Evolutionary conservation across 2,329 filamentous ascomycete species (phyloP).

Genomic region (Aspergillus ochraceoroseus): DNA sequence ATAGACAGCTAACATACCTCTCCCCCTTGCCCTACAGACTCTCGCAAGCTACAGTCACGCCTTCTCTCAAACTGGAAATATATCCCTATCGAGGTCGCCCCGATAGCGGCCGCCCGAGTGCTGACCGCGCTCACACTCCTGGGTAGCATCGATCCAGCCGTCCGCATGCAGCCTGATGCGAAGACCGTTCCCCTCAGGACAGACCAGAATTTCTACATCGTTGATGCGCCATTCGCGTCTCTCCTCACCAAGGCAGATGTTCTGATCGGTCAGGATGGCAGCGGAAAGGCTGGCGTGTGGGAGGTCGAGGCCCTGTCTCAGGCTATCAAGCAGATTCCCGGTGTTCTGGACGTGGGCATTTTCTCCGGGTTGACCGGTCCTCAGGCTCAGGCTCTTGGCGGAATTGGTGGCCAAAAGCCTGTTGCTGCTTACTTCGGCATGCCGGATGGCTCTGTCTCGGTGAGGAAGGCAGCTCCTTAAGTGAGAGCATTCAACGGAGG

Average conservation of each 20-base stretch:
- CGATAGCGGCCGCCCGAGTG: conserved; percentile 73
- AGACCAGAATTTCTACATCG: conserved; percentile 81
- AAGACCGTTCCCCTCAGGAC: conserved; percentile 82
- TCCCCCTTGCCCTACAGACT: conserved; percentile 54
- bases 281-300: conserved; percentile 65
- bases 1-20: not conserved
- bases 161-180: conserved; percentile 66
- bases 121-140: conserved; percentile 66
- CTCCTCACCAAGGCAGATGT: conserved; percentile 62
- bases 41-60: conserved; percentile 76
- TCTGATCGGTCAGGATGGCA: conserved; percentile 45
- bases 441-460: conserved; percentile 65
- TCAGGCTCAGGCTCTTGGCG: conserved; percentile 58
- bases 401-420: conserved; percentile 76
- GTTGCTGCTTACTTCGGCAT: conserved; percentile 94
- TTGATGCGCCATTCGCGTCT: conserved; percentile 82
- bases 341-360: conserved; percentile 86
- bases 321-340: conserved; percentile 73
- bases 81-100: conserved; percentile 91
- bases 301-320: conserved; percentile 70
- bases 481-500: too few relatives aligned
- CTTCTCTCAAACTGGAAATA: conserved; percentile 72
- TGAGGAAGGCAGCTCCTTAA: conserved; percentile 42
- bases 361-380: conserved; percentile 78
- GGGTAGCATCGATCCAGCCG: conserved; percentile 64